Evolutionary conservation across 192 early-diverging fungal species (phyloP).

Genomic region (Backusella macrospora): DNA sequence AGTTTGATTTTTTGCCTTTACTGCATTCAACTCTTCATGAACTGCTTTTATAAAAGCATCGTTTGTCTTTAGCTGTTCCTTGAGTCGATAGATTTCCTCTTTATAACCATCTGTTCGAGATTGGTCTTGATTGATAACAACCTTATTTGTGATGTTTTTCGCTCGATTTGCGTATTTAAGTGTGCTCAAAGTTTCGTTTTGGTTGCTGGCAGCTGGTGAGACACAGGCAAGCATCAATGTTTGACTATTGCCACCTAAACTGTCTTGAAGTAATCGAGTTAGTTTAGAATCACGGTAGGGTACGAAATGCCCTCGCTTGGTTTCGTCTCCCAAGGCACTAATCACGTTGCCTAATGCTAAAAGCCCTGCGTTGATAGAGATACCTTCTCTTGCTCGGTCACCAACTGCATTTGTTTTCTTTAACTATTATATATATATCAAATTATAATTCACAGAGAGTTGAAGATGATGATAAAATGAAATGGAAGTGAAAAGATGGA

Average conservation of each 20-base stretch:
- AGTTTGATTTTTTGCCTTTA: background rate
- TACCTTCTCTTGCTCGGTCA: slow-evolving; percentile 94
- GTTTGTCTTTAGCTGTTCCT: slow-evolving; percentile 7
- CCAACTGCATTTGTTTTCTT: slow-evolving; percentile 92
- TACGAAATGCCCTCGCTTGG: slow-evolving; percentile 74
- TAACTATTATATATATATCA: slow-evolving; percentile 43
- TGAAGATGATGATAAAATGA: background rate
- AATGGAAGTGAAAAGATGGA: background rate
- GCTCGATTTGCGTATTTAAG: slow-evolving; percentile 96
- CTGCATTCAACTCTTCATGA: slow-evolving; percentile 24
- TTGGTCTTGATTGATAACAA: slow-evolving; percentile 48
- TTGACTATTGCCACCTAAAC: slow-evolving; percentile 89
- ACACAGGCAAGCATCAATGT: slow-evolving; percentile 96
- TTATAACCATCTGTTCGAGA: background rate
- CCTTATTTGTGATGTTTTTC: slow-evolving; percentile 76
- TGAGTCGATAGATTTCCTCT: background rate
- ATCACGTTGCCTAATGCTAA: slow-evolving; percentile 97
- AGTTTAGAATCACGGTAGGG: slow-evolving; percentile 97
- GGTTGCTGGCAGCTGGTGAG: slow-evolving; percentile 79
- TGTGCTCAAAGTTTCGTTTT: slow-evolving; percentile 91
- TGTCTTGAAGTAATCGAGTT: slow-evolving; percentile 96
- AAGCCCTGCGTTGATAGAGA: slow-evolving; percentile 95
- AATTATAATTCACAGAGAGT: background rate
- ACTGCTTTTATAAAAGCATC: slow-evolving; percentile 23
- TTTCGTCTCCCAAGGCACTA: slow-evolving; percentile 85